Conservation (phyloP, 139 green algal species). For the Chlamydomonas sp. region DNA sequence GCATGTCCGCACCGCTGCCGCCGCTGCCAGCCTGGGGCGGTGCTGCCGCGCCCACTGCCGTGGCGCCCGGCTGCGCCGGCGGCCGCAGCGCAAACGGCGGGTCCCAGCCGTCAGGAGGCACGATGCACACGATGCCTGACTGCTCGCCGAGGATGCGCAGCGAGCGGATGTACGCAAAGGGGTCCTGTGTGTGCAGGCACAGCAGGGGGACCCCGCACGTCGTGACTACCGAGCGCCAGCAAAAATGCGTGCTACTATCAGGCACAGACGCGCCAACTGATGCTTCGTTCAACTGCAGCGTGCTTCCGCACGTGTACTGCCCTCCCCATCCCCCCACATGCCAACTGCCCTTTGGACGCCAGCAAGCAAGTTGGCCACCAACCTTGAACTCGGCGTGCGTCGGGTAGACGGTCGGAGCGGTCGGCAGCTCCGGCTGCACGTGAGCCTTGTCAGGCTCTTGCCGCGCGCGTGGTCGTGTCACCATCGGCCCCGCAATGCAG, state of each 20-base stretch:
- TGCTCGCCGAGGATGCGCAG: conserved; percentile 52
- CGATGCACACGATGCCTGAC: conserved; percentile 79
- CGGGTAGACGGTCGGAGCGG: not conserved
- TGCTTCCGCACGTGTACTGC: too few species aligned
- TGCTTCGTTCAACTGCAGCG: too few species aligned
- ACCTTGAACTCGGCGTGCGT: conserved; percentile 6
- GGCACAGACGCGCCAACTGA: too few species aligned
- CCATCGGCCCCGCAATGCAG: not conserved
- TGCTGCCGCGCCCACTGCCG: not conserved
- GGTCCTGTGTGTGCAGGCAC: too few species aligned
- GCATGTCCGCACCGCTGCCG: too few species aligned
- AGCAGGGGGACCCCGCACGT: too few species aligned
- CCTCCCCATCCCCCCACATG: too few species aligned
- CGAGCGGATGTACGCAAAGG: conserved; percentile 68
- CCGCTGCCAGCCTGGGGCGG: not conserved
- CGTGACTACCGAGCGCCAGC: too few species aligned
- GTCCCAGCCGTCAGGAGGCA: conserved; percentile 68
- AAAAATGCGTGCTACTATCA: too few species aligned
- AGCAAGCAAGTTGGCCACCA: not conserved
- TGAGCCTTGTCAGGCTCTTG: too few species aligned
- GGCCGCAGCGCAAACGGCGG: conserved; percentile 32
- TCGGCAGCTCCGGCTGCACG: conserved; percentile 4
- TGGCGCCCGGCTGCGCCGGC: not conserved
- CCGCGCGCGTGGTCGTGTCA: not conserved
- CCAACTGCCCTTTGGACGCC: not conserved